Conservation (phyloP, 768 basidiomycete genomes). For the Xanthoconium stramineum region DNA sequence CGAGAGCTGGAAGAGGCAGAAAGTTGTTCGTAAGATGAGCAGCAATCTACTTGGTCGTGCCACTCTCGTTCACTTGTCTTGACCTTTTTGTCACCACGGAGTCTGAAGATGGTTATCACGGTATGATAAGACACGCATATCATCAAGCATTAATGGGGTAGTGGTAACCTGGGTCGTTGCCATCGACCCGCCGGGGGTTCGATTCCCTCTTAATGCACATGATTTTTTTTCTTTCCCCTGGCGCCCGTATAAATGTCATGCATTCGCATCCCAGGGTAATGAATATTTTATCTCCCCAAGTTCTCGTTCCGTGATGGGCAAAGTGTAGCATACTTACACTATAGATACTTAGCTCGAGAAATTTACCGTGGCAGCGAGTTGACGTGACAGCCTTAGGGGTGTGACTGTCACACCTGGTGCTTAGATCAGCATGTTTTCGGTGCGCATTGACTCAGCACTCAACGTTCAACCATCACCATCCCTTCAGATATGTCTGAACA, state of each 20-base stretch:
- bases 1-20: slow-evolving; percentile 65
- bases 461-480: slow-evolving; percentile 2
- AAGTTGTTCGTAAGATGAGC: slow-evolving; percentile 65
- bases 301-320: too few relatives aligned
- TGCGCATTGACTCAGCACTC: background rate
- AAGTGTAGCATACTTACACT: too few relatives aligned
- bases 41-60: background rate
- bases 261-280: too few relatives aligned
- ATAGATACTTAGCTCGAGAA: too few relatives aligned
- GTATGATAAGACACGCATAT: background rate
- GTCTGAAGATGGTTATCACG: too few relatives aligned
- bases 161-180: slow-evolving; percentile 68
- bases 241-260: too few relatives aligned
- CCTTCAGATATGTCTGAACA: slow-evolving; percentile 9
- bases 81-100: too few relatives aligned
- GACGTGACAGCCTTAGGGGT: background rate
- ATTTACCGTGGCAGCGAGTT: too few relatives aligned
- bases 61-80: background rate
- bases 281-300: too few relatives aligned
- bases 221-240: background rate
- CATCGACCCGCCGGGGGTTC: slow-evolving; percentile 86
- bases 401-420: slow-evolving; percentile 4
- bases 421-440: slow-evolving; percentile 17
- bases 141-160: slow-evolving; percentile 44
- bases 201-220: slow-evolving; percentile 50